Evolutionary conservation across 2,329 filamentous ascomycete genomes (phyloP).

Genomic region (Ceratocystis ficicola): DNA sequence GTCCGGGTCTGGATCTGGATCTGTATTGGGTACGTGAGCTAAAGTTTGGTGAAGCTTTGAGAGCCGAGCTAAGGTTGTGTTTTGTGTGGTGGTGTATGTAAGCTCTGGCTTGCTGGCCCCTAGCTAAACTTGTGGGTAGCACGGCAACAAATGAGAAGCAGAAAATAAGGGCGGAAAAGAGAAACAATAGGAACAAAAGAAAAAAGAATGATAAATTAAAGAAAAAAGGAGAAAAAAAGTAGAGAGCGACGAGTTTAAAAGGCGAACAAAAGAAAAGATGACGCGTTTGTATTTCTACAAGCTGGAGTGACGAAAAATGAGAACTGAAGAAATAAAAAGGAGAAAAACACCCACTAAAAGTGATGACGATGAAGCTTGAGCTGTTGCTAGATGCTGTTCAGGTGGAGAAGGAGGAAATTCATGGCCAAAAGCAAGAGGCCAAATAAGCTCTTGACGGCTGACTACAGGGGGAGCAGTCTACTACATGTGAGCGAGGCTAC

Average conservation of each 20-base stretch:
- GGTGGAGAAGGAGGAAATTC: background rate
- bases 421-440: constrained; percentile 2
- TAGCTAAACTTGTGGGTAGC: background rate
- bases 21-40: background rate
- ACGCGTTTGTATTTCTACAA: background rate
- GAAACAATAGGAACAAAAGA: background rate
- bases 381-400: background rate
- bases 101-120: background rate
- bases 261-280: background rate
- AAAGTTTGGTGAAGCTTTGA: background rate
- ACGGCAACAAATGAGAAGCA: background rate
- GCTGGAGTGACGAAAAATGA: background rate
- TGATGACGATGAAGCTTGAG: background rate
- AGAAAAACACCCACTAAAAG: background rate
- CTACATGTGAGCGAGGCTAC: background rate
- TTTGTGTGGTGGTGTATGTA: background rate
- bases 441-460: constrained; percentile 14
- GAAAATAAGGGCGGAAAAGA: background rate
- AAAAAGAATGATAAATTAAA: background rate
- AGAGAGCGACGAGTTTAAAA: constrained; percentile 4
- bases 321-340: background rate
- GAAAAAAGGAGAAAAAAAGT: background rate
- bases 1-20: background rate
- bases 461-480: background rate
- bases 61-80: background rate